Conservation (phyloP, 148 eudicot species). For the Mesembryanthemum crystallinum region DNA sequence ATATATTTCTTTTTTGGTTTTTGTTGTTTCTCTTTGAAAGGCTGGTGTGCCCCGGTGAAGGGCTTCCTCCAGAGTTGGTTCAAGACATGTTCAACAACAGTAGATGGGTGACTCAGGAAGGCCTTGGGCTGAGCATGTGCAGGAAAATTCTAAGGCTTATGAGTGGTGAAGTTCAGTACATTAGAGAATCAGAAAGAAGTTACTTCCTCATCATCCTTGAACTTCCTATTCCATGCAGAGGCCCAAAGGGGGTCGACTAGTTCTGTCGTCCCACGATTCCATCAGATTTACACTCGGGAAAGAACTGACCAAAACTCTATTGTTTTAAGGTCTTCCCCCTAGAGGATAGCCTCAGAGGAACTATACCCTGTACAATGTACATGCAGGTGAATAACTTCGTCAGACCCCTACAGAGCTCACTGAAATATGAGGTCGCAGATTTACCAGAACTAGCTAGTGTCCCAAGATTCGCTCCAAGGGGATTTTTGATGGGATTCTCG, state of each 20-base stretch:
- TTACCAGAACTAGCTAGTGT: neutral
- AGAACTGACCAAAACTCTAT: no score
- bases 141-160: conserved; percentile 74
- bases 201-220: conserved; percentile 71
- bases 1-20: neutral
- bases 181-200: conserved; percentile 85
- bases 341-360: neutral
- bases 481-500: neutral
- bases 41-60: conserved; percentile 86
- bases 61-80: conserved; percentile 78
- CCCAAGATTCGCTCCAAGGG: neutral
- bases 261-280: neutral
- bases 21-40: conserved; percentile 33
- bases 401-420: conserved; percentile 2
- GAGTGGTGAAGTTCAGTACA: conserved; percentile 90
- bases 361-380: neutral
- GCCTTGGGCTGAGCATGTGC: conserved; percentile 85
- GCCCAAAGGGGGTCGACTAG: conserved; percentile 33
- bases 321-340: neutral
- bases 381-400: conserved; percentile 9
- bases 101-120: conserved; percentile 83
- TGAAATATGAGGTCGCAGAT: conserved; percentile 12
- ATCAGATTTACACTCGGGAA: no score
- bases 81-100: conserved; percentile 89
- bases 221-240: conserved; percentile 50